These are phyloP conservation scores for Byssoonygena ceratinophila DNA, from an alignment of 2,329 filamentous ascomycete genomes.

Conservation along the genomic window DNA sequence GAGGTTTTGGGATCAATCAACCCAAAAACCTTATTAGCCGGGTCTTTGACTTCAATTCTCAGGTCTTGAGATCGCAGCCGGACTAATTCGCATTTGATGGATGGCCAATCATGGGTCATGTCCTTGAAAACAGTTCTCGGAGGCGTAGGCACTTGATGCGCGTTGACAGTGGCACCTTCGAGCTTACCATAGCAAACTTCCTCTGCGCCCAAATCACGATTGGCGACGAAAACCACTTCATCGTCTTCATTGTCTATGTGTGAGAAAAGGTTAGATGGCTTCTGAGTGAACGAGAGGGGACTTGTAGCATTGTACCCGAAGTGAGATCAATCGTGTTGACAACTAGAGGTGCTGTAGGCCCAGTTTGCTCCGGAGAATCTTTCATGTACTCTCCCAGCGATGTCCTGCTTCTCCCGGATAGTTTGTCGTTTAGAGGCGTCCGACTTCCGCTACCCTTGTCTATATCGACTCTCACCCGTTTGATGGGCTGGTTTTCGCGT, in stretches of 20 bases:
- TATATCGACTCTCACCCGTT: slow-evolving; percentile 51
- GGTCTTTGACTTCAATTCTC: slow-evolving; percentile 63
- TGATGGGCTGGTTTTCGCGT: slow-evolving; percentile 51
- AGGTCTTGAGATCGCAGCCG: slow-evolving; percentile 47
- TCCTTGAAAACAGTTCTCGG: slow-evolving; percentile 52
- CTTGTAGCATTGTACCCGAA: slow-evolving; percentile 19
- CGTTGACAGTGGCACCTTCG: slow-evolving; percentile 55
- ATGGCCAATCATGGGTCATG: slow-evolving; percentile 52
- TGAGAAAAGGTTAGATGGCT: slow-evolving; percentile 10
- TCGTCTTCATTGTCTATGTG: slow-evolving; percentile 30
- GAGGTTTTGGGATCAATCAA: slow-evolving; percentile 60
- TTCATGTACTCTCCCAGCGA: slow-evolving; percentile 57
- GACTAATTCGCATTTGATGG: slow-evolving; percentile 61
- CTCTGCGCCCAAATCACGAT: slow-evolving; percentile 52
- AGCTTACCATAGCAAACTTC: slow-evolving; percentile 75
- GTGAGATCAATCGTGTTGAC: slow-evolving; percentile 39
- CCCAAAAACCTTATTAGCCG: slow-evolving; percentile 61
- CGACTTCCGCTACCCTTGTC: slow-evolving; percentile 34
- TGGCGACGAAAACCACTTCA: slow-evolving; percentile 37
- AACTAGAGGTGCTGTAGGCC: slow-evolving; percentile 41
- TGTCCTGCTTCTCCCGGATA: slow-evolving; percentile 43
- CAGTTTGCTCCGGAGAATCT: slow-evolving; percentile 41
- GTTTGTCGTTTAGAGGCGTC: slow-evolving; percentile 30
- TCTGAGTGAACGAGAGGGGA: not conserved
- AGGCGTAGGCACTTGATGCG: slow-evolving; percentile 47